phyloP scores from a whole-genome alignment of 2,329 filamentous ascomycete species.

The Hymenoscyphus fraxineus region DNA sequence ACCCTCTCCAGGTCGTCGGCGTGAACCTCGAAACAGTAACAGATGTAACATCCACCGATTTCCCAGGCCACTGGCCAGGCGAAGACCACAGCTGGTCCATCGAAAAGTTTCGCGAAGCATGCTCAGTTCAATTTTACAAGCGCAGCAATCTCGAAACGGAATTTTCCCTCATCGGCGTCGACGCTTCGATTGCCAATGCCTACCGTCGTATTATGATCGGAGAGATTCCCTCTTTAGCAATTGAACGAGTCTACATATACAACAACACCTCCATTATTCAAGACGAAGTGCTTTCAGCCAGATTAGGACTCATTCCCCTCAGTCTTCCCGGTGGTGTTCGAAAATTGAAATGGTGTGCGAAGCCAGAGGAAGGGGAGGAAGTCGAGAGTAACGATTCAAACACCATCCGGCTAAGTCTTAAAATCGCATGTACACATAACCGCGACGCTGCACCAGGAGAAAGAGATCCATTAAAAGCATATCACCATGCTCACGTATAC shows the following conservation, averaged over 20 bases:
- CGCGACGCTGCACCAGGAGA: conserved; percentile 66
- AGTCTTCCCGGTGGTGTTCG: conserved; percentile 75
- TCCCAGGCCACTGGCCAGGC: conserved; percentile 83
- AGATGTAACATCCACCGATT: conserved; percentile 85
- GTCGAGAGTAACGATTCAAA: conserved; percentile 69
- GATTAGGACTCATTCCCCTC: conserved; percentile 87
- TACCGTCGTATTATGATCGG: conserved; percentile 94
- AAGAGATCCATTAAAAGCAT: conserved; percentile 78
- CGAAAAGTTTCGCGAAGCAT: conserved; percentile 64
- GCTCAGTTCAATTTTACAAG: conserved; percentile 78
- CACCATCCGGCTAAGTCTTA: conserved; percentile 74
- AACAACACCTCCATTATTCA: conserved; percentile 99
- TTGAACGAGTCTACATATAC: conserved; percentile 87
- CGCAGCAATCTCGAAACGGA: conserved; percentile 73
- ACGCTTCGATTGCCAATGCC: conserved; percentile 92
- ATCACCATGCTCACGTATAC: conserved; percentile 81
- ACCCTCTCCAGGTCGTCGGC: conserved; percentile 64
- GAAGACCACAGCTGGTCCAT: conserved; percentile 82
- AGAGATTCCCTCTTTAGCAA: conserved; percentile 90
- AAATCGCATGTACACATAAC: conserved; percentile 78
- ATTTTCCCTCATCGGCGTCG: conserved; percentile 88
- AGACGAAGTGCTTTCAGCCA: conserved; percentile 90
- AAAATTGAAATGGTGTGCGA: conserved; percentile 74
- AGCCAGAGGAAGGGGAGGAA: conserved; percentile 58
- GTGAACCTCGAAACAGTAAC: conserved; percentile 89